Conservation (phyloP, 208 protist species). For the Leishmania lainsoni region DNA sequence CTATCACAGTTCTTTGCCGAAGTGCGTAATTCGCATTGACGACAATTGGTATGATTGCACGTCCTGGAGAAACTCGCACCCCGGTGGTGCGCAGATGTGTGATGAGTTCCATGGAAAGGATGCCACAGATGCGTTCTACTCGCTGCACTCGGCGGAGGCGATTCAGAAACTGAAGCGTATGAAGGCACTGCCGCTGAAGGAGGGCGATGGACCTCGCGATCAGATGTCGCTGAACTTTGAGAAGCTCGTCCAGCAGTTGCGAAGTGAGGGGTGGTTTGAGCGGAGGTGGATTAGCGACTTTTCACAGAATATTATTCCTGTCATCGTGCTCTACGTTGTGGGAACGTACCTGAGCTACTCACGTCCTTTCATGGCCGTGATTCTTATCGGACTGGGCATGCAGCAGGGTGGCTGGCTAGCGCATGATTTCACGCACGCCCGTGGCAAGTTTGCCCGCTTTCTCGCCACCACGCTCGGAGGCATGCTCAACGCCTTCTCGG, state of each 20-base stretch:
- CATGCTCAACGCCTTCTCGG: constrained; percentile 67
- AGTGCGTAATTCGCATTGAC: constrained; percentile 77
- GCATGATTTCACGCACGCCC: constrained; percentile 71
- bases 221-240: constrained; percentile 62
- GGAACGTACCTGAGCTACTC: constrained; percentile 62
- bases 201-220: constrained; percentile 60
- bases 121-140: constrained; percentile 82
- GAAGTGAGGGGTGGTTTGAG: constrained; percentile 69
- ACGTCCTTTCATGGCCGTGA: constrained; percentile 50
- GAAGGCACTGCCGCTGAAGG: constrained; percentile 71
- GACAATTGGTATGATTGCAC: constrained; percentile 86
- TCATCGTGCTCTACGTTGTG: constrained; percentile 53
- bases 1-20: constrained; percentile 69
- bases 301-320: constrained; percentile 67
- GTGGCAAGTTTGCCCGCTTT: constrained; percentile 48
- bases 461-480: constrained; percentile 54
- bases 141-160: constrained; percentile 78
- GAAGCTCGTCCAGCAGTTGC: constrained; percentile 59
- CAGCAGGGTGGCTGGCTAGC: constrained; percentile 83
- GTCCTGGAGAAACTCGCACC: constrained; percentile 74
- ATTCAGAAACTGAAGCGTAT: constrained; percentile 77
- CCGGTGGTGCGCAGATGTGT: constrained; percentile 69
- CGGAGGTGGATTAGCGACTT: constrained; percentile 73
- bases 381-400: constrained; percentile 77
- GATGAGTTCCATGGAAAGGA: constrained; percentile 80